A percentile compares a stretch with the other conserved stretches of the same genome.
Evolutionary conservation across 2,329 filamentous ascomycete species (phyloP).

Genomic region (Penicillium occitanis): DNA sequence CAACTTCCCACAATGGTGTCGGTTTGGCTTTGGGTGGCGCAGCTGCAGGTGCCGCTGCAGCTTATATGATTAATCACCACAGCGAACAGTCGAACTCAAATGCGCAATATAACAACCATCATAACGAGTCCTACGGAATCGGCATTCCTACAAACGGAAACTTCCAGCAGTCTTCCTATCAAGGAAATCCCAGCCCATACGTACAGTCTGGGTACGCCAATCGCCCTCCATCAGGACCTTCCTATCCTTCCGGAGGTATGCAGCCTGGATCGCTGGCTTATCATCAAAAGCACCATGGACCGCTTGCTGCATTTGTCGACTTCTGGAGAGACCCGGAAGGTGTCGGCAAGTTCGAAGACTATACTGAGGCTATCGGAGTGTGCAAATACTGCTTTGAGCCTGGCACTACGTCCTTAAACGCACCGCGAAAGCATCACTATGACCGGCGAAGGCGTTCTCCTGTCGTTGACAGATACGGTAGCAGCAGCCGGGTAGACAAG

Average conservation of each 20-base stretch:
- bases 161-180: not conserved
- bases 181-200: constrained; percentile 19
- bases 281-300: constrained; percentile 56
- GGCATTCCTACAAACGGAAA: constrained; percentile 12
- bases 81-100: constrained; percentile 32
- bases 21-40: constrained; percentile 39
- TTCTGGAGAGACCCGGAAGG: constrained; percentile 65
- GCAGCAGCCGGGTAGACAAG: constrained; percentile 56
- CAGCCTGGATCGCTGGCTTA: constrained; percentile 46
- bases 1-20: constrained; percentile 34
- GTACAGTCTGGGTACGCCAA: not conserved
- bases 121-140: constrained; percentile 16
- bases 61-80: constrained; percentile 42
- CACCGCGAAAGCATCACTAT: constrained; percentile 62
- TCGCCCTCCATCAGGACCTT: constrained; percentile 9
- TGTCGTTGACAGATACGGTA: constrained; percentile 48
- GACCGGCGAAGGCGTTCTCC: constrained; percentile 38
- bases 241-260: constrained; percentile 26
- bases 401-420: constrained; percentile 55
- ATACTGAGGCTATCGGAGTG: constrained; percentile 65
- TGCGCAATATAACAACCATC: constrained; percentile 13
- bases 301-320: constrained; percentile 56
- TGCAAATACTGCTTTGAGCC: constrained; percentile 67
- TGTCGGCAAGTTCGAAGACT: constrained; percentile 66
- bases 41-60: constrained; percentile 44